Evolutionary conservation across 2,329 filamentous ascomycete genomes (phyloP), one percentile per base, ranked within the genome.

Genomic region (Colletotrichum sp.): DNA sequence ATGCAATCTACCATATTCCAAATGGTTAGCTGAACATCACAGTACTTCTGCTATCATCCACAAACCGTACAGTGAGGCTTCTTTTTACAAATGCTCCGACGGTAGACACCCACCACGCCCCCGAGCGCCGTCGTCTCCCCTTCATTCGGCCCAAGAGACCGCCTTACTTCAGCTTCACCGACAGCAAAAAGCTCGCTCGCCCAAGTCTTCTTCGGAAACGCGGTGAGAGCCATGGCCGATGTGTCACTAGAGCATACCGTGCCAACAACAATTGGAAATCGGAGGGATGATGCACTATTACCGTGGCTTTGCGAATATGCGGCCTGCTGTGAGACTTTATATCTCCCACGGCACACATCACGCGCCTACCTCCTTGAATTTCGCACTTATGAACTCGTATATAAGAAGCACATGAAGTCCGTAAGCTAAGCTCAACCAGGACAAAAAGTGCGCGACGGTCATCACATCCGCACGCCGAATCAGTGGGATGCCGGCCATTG

Each of bases 1-100:
- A 21, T 21, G 0, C n/a, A 52, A 0, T 9, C n/a, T 5, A 5
- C 6, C 9, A 21, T 21, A 0, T 21, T 52, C n/a, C n/a, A 21
- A 5, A 7, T 21, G 18, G 3, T 52, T n/a, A n/a, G n/a, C n/a
- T n/a, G n/a, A n/a, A n/a, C n/a, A n/a, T n/a, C n/a, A n/a, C n/a
- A n/a, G n/a, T n/a, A n/a, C n/a, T n/a, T n/a, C n/a, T n/a, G n/a
- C n/a, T n/a, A n/a, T n/a, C n/a, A n/a, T n/a, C n/a, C n/a, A n/a
- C n/a, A n/a, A n/a, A n/a, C n/a, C n/a, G n/a, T n/a, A n/a, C n/a
- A n/a, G n/a, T n/a, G n/a, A n/a, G n/a, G n/a, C n/a, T n/a, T n/a
- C n/a, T n/a, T n/a, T n/a, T n/a, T n/a, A n/a, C n/a, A 21, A 5
- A 7, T 21, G 18, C 2, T 52, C 10, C 13, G 44, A 4, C n/a